Evolutionary conservation across 768 basidiomycete species (phyloP), one percentile per base, ranked within the genome.

Genomic region (Amanita molliuscula): DNA sequence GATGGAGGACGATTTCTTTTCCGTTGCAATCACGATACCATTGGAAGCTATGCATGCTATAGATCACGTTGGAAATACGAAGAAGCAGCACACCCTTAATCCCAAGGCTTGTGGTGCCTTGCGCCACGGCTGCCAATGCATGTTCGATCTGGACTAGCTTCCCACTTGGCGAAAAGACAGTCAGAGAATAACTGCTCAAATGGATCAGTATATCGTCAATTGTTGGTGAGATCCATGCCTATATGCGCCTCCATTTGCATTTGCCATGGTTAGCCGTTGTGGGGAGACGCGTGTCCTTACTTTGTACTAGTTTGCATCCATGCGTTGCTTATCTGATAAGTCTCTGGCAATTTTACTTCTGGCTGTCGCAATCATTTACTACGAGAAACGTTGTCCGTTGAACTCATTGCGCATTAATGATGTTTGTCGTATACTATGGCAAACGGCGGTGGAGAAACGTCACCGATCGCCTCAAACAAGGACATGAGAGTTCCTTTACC

Each of bases 141-240:
- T 99, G 96, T 73, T 99, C 96, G 64, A 99, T 99, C 74, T 99
- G 96, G 53, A 99, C 95, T 45, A 99, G 81, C 77, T 93, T 96
- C 56, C 95, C 95, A 59, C 93, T 96, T 48, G 96, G 96, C 34
- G 93, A 96, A 81, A 99, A 99, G 60, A 96, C 95, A 11, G 96
- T 99, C 55, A 99, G 81, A 57, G 96, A 99, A 75, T 96, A 99
- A 63, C 94, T 97, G 63, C 41, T 23, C 16, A 50, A 58, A 41
- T 56, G 47, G 21, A 40, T 47, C 36, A 56, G 26, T 35, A 31
- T 47, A 11, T 5, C 46, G 58, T 53, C 38, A 36, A 58, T 31
- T 43, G 23, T 40, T 13, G n/a, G 26, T 36, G 28, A 43, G 51
- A 51, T 36, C 58, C 59, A 43, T 56, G 77, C 84, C 84, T 86